phyloP scores from a whole-genome alignment of 306 rosid species.

The Cicer pinnatifidum region DNA sequence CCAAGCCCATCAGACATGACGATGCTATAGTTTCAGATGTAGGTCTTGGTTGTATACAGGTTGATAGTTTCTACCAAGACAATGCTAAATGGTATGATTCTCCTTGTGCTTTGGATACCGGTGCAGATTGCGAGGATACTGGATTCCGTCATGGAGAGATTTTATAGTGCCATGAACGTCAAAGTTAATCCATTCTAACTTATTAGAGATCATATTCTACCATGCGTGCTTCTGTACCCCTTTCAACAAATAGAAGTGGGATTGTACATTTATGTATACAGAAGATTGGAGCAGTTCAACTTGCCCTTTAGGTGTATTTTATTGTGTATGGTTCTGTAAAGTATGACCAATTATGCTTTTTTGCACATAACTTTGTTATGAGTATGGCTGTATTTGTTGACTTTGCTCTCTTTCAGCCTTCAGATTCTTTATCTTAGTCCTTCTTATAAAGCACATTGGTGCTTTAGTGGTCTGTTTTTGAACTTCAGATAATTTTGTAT shows the following conservation, averaged over 20 bases:
- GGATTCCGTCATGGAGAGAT: constrained; percentile 88
- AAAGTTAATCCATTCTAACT: constrained; percentile 57
- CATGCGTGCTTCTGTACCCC: constrained; percentile 54
- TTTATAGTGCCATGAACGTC: constrained; percentile 65
- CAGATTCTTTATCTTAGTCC: constrained; percentile 50
- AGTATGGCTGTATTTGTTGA: constrained; percentile 52
- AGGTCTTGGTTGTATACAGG: constrained; percentile 93
- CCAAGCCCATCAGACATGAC: constrained; percentile 84
- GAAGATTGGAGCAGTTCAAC: constrained; percentile 73
- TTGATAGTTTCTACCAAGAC: constrained; percentile 93
- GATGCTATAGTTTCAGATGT: constrained; percentile 82
- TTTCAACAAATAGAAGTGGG: constrained; percentile 67
- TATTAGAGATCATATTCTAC: constrained; percentile 55
- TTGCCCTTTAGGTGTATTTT: constrained; percentile 62
- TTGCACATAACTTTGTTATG: constrained; percentile 56
- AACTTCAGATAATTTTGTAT: constrained; percentile 39
- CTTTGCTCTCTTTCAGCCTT: constrained; percentile 50
- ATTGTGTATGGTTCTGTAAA: constrained; percentile 65
- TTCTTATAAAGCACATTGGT: constrained; percentile 50
- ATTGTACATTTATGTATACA: constrained; percentile 88
- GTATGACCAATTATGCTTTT: constrained; percentile 50
- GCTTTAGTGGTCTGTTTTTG: constrained; percentile 39
- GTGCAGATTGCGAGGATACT: constrained; percentile 86
- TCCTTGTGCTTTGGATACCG: constrained; percentile 92
- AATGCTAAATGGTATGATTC: constrained; percentile 96